These are phyloP conservation scores for Lepidopterella palustris DNA, from an alignment of 495 filamentous ascomycete genomes.

Conservation along the genomic window DNA sequence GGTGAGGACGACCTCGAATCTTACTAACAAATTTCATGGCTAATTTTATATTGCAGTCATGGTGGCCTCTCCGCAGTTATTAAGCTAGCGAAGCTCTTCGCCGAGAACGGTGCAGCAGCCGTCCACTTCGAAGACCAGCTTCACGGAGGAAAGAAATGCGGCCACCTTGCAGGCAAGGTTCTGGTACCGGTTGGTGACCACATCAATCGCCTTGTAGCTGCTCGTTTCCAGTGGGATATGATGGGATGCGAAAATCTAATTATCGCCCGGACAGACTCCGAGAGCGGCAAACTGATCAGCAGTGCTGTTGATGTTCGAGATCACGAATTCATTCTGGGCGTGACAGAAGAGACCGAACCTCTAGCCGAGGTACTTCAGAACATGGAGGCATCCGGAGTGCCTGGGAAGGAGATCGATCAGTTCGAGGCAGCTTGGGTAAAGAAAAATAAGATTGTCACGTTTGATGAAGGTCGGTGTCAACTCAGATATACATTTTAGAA, in stretches of 20 bases:
- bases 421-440: constrained; percentile 90
- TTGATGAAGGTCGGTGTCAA: constrained; percentile 63
- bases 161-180: constrained; percentile 94
- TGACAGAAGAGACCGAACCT: constrained; percentile 65
- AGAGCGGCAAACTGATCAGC: constrained; percentile 83
- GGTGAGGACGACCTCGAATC: constrained; percentile 50
- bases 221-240: constrained; percentile 95
- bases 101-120: constrained; percentile 93
- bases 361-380: constrained; percentile 82
- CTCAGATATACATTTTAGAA: background rate
- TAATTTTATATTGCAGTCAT: constrained; percentile 30
- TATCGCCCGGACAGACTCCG: constrained; percentile 91
- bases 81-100: constrained; percentile 96
- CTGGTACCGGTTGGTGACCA: constrained; percentile 91
- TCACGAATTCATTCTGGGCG: constrained; percentile 91
- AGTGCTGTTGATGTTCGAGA: constrained; percentile 88
- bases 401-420: constrained; percentile 70
- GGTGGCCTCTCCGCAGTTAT: constrained; percentile 87
- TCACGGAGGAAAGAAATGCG: constrained; percentile 97
- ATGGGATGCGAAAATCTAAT: constrained; percentile 94
- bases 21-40: background rate
- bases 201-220: constrained; percentile 86
- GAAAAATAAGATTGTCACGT: constrained; percentile 75
- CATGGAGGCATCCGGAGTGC: constrained; percentile 76
- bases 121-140: constrained; percentile 98